Conservation (phyloP, 108 stramenopile species). For the Cyclotella kingstonii region DNA sequence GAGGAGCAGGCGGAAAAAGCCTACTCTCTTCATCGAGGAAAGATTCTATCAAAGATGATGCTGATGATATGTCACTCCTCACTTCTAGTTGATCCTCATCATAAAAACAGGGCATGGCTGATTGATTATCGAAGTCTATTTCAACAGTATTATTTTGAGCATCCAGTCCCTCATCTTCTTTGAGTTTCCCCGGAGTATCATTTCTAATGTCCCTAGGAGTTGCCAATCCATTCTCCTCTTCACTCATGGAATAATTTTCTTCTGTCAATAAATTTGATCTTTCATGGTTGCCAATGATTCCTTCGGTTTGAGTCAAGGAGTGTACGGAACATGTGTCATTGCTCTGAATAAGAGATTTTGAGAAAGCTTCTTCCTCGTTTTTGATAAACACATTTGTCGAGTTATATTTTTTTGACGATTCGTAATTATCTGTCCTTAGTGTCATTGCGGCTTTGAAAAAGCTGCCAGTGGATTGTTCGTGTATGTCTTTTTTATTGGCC, state of each 20-base stretch:
- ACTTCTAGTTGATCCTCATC: conserved; percentile 10
- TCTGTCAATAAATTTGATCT: too few relatives aligned
- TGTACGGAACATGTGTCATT: too few relatives aligned
- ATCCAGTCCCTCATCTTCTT: background rate
- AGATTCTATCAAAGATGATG: conserved; percentile 34
- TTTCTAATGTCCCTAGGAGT: conserved; percentile 12
- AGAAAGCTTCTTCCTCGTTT: too few relatives aligned
- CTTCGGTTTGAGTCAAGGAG: conserved; percentile 20
- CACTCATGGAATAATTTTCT: conserved; percentile 11
- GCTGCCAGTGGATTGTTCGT: too few relatives aligned
- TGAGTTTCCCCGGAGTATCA: background rate
- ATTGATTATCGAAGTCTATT: conserved; percentile 23
- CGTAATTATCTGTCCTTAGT: too few relatives aligned
- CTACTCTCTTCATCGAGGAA: conserved; percentile 30
- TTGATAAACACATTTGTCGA: too few relatives aligned
- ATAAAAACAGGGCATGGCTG: conserved; percentile 4
- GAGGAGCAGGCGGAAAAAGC: conserved; percentile 38
- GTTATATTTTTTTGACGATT: too few relatives aligned
- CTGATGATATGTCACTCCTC: conserved; percentile 20
- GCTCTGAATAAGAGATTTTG: too few relatives aligned
- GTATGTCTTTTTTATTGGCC: too few relatives aligned
- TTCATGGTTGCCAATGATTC: too few relatives aligned
- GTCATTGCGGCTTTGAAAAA: too few relatives aligned
- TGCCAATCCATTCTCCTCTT: conserved; percentile 12
- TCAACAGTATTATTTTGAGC: background rate